A percentile compares a stretch with the other conserved stretches of the same genome.
Evolutionary conservation across 495 filamentous ascomycete genomes (phyloP).

Genomic region (Aspergillus conjunctus): DNA sequence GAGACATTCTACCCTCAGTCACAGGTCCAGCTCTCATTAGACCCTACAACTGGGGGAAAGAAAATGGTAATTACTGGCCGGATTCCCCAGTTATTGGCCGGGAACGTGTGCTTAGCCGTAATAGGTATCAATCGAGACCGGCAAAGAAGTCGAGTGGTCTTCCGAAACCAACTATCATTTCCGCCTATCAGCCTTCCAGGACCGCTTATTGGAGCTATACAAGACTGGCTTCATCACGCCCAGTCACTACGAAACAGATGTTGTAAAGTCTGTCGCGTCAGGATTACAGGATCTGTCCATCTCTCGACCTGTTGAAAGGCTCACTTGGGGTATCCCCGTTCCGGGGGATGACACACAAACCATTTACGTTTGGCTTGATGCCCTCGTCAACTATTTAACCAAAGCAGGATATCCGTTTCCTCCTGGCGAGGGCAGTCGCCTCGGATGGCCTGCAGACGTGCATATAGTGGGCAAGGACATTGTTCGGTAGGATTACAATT

Average conservation of each 20-base stretch:
- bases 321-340: slow-evolving; percentile 89
- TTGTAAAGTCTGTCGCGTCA: slow-evolving; percentile 66
- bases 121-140: slow-evolving; percentile 77
- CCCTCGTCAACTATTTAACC: slow-evolving; percentile 90
- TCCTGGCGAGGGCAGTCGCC: slow-evolving; percentile 60
- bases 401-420: slow-evolving; percentile 80
- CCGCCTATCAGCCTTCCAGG: slow-evolving; percentile 76
- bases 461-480: slow-evolving; percentile 98
- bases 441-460: slow-evolving; percentile 87
- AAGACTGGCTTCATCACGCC: slow-evolving; percentile 74
- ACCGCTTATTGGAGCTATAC: slow-evolving; percentile 78
- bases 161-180: slow-evolving; percentile 97
- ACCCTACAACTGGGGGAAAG: slow-evolving; percentile 78
- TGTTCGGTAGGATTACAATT: slow-evolving; percentile 54
- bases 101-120: neutral
- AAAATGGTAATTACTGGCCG: slow-evolving; percentile 57
- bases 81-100: neutral
- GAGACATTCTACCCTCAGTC: slow-evolving; percentile 91
- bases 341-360: slow-evolving; percentile 84
- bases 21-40: slow-evolving; percentile 69
- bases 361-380: slow-evolving; percentile 98
- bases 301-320: slow-evolving; percentile 74
- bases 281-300: slow-evolving; percentile 85
- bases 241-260: slow-evolving; percentile 61
- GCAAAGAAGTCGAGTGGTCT: slow-evolving; percentile 90